Conservation (phyloP, 2,329 filamentous ascomycete species). For the Aspergillus sp. region DNA sequence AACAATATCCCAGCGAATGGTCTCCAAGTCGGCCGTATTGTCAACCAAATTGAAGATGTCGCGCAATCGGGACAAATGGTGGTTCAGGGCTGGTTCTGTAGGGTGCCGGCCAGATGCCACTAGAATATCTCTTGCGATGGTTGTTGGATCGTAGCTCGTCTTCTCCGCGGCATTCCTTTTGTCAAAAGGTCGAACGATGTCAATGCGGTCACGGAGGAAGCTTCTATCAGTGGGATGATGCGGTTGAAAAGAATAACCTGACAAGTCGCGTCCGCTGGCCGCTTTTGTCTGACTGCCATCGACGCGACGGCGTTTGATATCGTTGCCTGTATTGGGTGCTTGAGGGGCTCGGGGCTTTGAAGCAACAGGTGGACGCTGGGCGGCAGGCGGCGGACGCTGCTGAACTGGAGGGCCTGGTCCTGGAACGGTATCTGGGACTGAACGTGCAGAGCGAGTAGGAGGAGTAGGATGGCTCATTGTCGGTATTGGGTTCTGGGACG, state of each 20-base stretch:
- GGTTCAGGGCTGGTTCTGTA: constrained; percentile 52
- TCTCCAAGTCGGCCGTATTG: constrained; percentile 47
- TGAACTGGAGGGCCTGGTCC: too few species aligned
- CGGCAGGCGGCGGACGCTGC: too few species aligned
- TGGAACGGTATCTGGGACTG: too few species aligned
- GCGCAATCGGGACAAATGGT: constrained; percentile 48
- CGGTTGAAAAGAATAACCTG: constrained; percentile 6
- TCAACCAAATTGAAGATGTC: constrained; percentile 39
- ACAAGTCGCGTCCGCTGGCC: background rate
- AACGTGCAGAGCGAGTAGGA: too few species aligned
- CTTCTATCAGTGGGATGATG: constrained; percentile 7
- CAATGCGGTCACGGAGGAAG: constrained; percentile 22
- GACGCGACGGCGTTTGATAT: too few species aligned
- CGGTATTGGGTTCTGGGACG: background rate
- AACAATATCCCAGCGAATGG: constrained; percentile 56
- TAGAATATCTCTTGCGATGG: constrained; percentile 58
- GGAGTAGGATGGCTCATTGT: too few species aligned
- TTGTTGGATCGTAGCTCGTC: constrained; percentile 52
- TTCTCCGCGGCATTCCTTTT: constrained; percentile 35
- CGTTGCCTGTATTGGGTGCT: background rate
- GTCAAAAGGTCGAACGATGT: constrained; percentile 41
- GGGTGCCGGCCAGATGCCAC: constrained; percentile 57
- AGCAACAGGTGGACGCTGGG: too few species aligned
- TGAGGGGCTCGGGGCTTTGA: too few species aligned
- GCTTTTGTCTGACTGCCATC: too few species aligned